Evolutionary conservation across 164 flowering plant species (phyloP).

Genomic region (Vitis labrusca): DNA sequence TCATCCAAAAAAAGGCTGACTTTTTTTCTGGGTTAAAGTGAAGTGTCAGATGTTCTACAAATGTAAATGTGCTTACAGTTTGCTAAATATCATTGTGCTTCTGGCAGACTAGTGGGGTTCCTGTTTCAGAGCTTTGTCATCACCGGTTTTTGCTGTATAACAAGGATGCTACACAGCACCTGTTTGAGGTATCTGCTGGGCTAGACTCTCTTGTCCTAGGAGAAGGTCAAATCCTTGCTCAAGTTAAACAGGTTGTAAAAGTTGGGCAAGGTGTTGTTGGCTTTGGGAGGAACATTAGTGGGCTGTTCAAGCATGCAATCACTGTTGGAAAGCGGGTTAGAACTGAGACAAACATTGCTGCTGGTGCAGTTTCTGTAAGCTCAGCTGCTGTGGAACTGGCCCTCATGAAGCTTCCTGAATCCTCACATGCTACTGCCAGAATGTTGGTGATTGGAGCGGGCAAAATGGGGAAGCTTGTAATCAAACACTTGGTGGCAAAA

Average conservation of each 20-base stretch:
- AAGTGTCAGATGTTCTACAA: too few species aligned
- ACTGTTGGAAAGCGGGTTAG: constrained; percentile 92
- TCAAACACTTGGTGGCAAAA: constrained; percentile 92
- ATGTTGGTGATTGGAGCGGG: constrained; percentile 95
- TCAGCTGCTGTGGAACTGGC: constrained; percentile 98
- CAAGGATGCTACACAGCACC: constrained; percentile 84
- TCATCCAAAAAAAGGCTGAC: too few species aligned
- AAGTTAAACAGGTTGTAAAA: constrained; percentile 93
- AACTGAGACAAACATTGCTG: constrained; percentile 84
- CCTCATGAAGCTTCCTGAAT: constrained; percentile 80
- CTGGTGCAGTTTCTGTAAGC: constrained; percentile 97
- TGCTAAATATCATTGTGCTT: neutral
- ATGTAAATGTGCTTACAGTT: neutral
- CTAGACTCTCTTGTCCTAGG: constrained; percentile 95
- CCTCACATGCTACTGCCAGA: constrained; percentile 60
- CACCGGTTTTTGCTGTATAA: constrained; percentile 86
- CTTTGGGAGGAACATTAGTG: constrained; percentile 88
- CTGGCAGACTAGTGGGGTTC: constrained; percentile 91
- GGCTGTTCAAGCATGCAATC: constrained; percentile 90
- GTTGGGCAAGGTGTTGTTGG: constrained; percentile 87
- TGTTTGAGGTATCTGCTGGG: constrained; percentile 96
- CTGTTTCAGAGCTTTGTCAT: constrained; percentile 72
- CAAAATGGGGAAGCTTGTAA: constrained; percentile 98
- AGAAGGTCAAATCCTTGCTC: constrained; percentile 96
- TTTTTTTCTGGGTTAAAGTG: too few species aligned